Percentiles rank a stretch among this genome's conserved stretches.
phyloP scores from a whole-genome alignment of 352 stramenopile genomes.

The Blastocystis sp. region DNA sequence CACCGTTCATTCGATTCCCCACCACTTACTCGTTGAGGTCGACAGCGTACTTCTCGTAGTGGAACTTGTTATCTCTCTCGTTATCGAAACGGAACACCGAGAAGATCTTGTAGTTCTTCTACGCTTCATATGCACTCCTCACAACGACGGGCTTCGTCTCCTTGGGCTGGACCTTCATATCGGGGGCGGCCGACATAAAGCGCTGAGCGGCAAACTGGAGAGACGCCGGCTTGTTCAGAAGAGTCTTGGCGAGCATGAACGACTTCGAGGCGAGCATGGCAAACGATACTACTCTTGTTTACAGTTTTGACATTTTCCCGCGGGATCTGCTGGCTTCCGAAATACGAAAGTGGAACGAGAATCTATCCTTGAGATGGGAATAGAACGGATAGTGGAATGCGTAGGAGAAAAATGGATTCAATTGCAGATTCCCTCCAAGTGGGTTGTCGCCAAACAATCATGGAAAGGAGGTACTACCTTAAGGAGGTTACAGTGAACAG shows the following conservation, averaged over 20 bases:
- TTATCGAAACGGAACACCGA: conserved; percentile 45
- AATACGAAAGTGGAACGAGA: no score
- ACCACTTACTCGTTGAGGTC: conserved; percentile 60
- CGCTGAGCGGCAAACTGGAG: conserved; percentile 13
- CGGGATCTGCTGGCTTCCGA: no score
- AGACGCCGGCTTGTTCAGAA: neutral
- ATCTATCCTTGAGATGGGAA: no score
- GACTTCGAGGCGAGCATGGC: conserved; percentile 32
- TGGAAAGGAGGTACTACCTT: neutral
- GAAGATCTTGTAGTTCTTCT: conserved; percentile 56
- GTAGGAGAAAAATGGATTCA: no score
- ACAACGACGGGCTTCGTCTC: conserved; percentile 2
- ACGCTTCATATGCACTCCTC: neutral
- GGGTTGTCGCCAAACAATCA: no score
- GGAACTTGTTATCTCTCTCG: conserved; percentile 54
- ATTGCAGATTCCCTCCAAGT: conserved; percentile 40
- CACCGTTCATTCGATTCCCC: neutral
- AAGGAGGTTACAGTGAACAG: neutral
- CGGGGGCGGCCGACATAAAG: conserved; percentile 10
- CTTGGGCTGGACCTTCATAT: conserved; percentile 9
- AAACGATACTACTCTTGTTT: no score
- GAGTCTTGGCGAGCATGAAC: conserved; percentile 7
- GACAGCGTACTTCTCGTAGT: conserved; percentile 56
- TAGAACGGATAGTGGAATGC: no score
- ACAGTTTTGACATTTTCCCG: no score